A percentile compares a stretch with the other conserved stretches of the same genome.
Conservation (phyloP, 1,284 basidiomycete genomes). For the Earliella scabrosa region DNA sequence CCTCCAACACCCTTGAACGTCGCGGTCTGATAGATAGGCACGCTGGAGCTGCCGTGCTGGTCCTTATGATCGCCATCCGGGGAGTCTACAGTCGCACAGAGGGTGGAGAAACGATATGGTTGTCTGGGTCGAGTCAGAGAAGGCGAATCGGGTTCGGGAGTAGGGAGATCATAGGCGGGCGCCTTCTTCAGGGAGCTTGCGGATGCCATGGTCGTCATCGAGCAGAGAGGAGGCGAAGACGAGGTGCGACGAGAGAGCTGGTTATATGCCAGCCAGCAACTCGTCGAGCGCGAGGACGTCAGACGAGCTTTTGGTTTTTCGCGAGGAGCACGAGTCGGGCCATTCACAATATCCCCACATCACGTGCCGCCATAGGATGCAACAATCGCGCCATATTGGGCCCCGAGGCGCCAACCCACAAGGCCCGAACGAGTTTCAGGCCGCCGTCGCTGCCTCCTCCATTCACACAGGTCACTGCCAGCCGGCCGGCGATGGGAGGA, state of each 20-base stretch:
- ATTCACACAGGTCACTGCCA: too few species aligned
- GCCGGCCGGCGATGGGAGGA: too few species aligned
- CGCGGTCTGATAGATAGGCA: constrained; percentile 97
- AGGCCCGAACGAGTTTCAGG: neutral
- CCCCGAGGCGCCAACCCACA: neutral
- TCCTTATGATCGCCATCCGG: constrained; percentile 81
- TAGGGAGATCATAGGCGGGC: constrained; percentile 54
- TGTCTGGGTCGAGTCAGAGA: constrained; percentile 53
- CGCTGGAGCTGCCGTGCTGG: constrained; percentile 92
- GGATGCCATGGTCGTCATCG: constrained; percentile 19
- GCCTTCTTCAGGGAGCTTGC: constrained; percentile 17
- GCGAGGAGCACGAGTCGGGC: constrained; percentile 14
- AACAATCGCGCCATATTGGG: constrained; percentile 23
- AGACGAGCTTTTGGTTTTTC: constrained; percentile 17
- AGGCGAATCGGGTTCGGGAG: constrained; percentile 80
- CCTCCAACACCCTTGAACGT: constrained; percentile 97
- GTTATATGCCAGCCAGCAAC: constrained; percentile 5
- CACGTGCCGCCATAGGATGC: constrained; percentile 17
- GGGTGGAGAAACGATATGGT: constrained; percentile 82
- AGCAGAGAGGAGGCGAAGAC: neutral
- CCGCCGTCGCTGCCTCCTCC: neutral
- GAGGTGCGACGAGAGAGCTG: neutral
- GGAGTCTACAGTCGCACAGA: constrained; percentile 91
- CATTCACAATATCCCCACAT: constrained; percentile 23
- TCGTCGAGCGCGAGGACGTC: constrained; percentile 12